Evolutionary conservation across 768 basidiomycete genomes (phyloP).

Genomic region (Lactarius indigo): DNA sequence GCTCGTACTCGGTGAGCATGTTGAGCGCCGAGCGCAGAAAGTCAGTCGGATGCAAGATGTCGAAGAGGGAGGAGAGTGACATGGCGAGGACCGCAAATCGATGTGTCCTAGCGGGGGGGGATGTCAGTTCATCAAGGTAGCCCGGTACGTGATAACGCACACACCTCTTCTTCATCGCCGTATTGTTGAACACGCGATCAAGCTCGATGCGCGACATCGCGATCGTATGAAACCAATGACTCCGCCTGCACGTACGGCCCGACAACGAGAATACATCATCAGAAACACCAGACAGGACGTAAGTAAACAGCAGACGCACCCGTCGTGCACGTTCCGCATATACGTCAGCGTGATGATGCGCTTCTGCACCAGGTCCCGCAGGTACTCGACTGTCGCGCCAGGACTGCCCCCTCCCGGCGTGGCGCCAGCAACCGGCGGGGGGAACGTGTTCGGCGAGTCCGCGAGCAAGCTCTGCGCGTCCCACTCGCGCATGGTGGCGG

Average conservation of each 20-base stretch:
- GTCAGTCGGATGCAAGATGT: slow-evolving; percentile 77
- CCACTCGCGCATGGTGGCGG: slow-evolving; percentile 54
- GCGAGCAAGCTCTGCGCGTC: slow-evolving; percentile 66
- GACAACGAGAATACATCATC: not conserved
- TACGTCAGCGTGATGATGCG: slow-evolving; percentile 83
- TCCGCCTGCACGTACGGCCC: slow-evolving; percentile 50
- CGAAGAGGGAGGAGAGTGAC: slow-evolving; percentile 78
- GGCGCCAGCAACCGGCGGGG: not conserved
- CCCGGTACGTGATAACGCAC: slow-evolving; percentile 30
- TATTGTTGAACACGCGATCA: slow-evolving; percentile 69
- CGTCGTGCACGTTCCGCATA: slow-evolving; percentile 80
- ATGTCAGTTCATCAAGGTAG: not conserved
- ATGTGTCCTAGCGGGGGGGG: slow-evolving; percentile 51
- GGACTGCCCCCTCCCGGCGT: slow-evolving; percentile 25
- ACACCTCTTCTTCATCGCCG: slow-evolving; percentile 75
- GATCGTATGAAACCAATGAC: slow-evolving; percentile 88
- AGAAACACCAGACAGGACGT: not conserved
- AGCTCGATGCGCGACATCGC: slow-evolving; percentile 72
- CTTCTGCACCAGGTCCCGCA: slow-evolving; percentile 79
- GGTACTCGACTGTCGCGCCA: slow-evolving; percentile 72
- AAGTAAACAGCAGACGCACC: slow-evolving; percentile 45
- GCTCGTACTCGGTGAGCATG: slow-evolving; percentile 74
- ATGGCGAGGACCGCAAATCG: slow-evolving; percentile 84
- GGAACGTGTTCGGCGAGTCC: slow-evolving; percentile 31
- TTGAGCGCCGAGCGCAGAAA: slow-evolving; percentile 71